Percentiles rank a stretch among this genome's conserved stretches.
Evolutionary conservation across 768 basidiomycete species (phyloP).

Genomic region (Ramaria rubella): DNA sequence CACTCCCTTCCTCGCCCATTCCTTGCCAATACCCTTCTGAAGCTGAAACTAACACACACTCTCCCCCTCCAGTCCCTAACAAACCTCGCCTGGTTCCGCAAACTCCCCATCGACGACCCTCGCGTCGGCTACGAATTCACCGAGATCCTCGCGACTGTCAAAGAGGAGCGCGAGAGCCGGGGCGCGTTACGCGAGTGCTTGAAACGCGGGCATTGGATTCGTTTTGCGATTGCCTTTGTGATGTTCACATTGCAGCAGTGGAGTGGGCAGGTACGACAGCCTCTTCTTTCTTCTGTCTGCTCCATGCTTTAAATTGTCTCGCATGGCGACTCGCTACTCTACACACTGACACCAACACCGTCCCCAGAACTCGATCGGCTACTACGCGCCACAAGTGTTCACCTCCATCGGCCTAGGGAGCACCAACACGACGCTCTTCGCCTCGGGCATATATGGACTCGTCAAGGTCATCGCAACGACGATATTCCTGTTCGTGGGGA

Average conservation of each 20-base stretch:
- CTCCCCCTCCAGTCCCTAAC: constrained; percentile 30
- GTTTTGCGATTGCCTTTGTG: constrained; percentile 78
- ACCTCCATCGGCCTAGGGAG: constrained; percentile 53
- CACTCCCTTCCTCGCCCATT: background rate
- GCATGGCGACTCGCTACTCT: no score
- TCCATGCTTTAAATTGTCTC: no score
- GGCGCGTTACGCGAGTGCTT: constrained; percentile 69
- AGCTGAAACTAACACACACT: background rate
- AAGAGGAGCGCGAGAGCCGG: constrained; percentile 63
- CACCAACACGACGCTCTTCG: constrained; percentile 51
- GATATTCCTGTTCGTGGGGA: constrained; percentile 60
- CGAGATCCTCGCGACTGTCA: constrained; percentile 76
- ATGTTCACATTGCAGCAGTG: constrained; percentile 81
- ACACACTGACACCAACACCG: no score
- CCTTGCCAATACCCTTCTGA: background rate
- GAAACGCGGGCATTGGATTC: constrained; percentile 72
- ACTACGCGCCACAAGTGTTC: constrained; percentile 74
- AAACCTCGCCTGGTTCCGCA: constrained; percentile 64
- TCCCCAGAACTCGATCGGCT: constrained; percentile 55
- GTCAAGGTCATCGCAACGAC: constrained; percentile 63
- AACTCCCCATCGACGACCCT: constrained; percentile 33
- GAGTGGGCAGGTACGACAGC: constrained; percentile 49
- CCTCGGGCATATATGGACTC: constrained; percentile 64
- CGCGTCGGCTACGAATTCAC: constrained; percentile 54
- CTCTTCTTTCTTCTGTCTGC: background rate